phyloP scores from a whole-genome alignment of 2,329 filamentous ascomycete genomes.

The Sporothrix curviconia region DNA sequence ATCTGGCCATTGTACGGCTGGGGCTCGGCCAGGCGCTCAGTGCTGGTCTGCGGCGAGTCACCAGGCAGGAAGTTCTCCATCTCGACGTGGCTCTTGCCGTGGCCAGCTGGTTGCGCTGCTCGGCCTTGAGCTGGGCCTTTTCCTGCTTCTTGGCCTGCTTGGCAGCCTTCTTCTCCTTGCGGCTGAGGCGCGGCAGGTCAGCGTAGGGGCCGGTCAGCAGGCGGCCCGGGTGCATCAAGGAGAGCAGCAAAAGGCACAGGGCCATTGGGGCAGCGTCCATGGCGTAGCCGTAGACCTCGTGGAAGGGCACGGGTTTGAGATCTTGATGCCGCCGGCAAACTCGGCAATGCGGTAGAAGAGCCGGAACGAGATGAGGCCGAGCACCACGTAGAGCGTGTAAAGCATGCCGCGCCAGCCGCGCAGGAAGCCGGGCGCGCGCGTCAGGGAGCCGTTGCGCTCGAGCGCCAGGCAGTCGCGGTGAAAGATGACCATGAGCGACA shows the following conservation, averaged over 20 bases:
- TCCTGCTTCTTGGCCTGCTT: conserved; percentile 6
- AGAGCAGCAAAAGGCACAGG: conserved; percentile 36
- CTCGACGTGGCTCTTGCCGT: conserved; percentile 3
- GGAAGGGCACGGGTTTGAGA: conserved; percentile 38
- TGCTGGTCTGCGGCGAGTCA: too few species aligned
- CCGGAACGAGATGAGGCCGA: conserved; percentile 37
- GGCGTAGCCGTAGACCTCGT: conserved; percentile 46
- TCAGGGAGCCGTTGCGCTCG: background rate
- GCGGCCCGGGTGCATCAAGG: conserved; percentile 40
- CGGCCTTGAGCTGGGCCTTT: conserved; percentile 10
- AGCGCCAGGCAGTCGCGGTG: conserved; percentile 24
- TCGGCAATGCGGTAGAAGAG: conserved; percentile 57
- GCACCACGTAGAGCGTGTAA: conserved; percentile 28
- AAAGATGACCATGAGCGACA: conserved; percentile 30
- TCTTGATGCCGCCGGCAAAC: conserved; percentile 40
- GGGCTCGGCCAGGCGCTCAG: too few species aligned
- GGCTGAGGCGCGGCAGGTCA: conserved; percentile 36
- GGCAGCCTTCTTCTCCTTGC: conserved; percentile 37
- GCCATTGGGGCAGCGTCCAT: conserved; percentile 52
- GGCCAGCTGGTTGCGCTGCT: background rate
- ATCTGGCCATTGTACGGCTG: too few species aligned
- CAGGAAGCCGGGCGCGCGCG: conserved; percentile 8
- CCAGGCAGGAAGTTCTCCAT: background rate
- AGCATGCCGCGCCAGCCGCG: conserved; percentile 29
- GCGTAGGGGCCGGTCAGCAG: conserved; percentile 39